phyloP scores from a whole-genome alignment of 2,329 filamentous ascomycete species.

The Colletotrichum phormii region DNA sequence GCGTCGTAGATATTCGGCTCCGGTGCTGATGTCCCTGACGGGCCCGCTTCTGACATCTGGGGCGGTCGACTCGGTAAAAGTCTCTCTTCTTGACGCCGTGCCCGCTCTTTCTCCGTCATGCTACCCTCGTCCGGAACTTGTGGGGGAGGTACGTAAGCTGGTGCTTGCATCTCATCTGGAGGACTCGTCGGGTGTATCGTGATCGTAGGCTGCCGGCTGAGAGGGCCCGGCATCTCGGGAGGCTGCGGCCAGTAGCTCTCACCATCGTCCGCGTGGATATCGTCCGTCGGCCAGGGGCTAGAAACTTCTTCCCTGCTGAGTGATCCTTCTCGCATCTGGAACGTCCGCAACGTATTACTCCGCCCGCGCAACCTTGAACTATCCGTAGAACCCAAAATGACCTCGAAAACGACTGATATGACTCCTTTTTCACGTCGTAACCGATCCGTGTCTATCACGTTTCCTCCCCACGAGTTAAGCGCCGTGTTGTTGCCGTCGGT shows the following conservation, averaged over 20 bases:
- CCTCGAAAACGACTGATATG: constrained; percentile 87
- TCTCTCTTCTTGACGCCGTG: constrained; percentile 81
- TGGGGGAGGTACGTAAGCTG: constrained; percentile 70
- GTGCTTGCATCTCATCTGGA: constrained; percentile 49
- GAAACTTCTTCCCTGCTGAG: constrained; percentile 47
- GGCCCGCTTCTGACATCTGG: constrained; percentile 47
- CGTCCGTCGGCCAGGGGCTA: constrained; percentile 32
- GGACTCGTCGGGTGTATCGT: constrained; percentile 28
- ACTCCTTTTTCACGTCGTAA: constrained; percentile 91
- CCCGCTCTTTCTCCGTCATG: constrained; percentile 84
- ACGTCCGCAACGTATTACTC: constrained; percentile 38
- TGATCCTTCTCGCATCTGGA: constrained; percentile 41
- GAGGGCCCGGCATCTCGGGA: constrained; percentile 9
- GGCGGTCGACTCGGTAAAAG: constrained; percentile 85
- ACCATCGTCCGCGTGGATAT: constrained; percentile 28
- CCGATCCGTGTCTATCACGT: constrained; percentile 87
- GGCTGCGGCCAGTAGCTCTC: constrained; percentile 31
- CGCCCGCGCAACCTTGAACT: constrained; percentile 57
- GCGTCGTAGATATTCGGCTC: constrained; percentile 60
- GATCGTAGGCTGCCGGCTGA: constrained; percentile 31
- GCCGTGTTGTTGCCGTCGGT: constrained; percentile 56
- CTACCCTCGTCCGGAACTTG: constrained; percentile 68
- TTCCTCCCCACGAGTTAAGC: constrained; percentile 68
- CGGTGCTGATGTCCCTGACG: constrained; percentile 44
- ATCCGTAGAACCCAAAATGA: constrained; percentile 88